A percentile compares a stretch with the other conserved stretches of the same genome.
These are phyloP conservation scores for Diaporthe vaccinii DNA, from an alignment of 2,329 filamentous ascomycete genomes.

Conservation along the genomic window DNA sequence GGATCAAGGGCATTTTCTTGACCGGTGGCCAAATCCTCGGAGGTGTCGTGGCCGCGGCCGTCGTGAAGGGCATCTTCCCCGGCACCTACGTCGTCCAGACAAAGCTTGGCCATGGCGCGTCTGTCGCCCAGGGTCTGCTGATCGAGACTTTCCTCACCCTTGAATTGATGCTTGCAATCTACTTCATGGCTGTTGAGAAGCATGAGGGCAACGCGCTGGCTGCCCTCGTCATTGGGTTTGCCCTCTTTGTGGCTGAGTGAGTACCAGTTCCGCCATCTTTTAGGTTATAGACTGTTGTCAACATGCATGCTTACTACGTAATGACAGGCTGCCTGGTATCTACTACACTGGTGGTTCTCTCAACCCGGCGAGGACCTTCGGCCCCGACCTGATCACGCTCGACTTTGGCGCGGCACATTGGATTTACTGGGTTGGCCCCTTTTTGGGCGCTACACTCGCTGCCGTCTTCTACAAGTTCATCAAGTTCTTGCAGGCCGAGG, in stretches of 20 bases:
- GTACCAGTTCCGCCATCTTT: not conserved
- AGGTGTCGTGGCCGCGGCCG: conserved; percentile 55
- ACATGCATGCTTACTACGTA: not conserved
- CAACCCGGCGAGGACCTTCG: conserved; percentile 63
- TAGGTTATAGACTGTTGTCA: not conserved
- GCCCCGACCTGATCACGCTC: conserved; percentile 57
- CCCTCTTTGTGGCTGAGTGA: conserved; percentile 33
- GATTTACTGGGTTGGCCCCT: conserved; percentile 67
- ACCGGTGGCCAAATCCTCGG: conserved; percentile 41
- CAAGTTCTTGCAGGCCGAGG: conserved; percentile 56
- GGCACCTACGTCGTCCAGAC: conserved; percentile 59
- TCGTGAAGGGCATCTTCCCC: conserved; percentile 56
- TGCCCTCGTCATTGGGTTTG: conserved; percentile 38
- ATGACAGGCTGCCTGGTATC: conserved; percentile 47
- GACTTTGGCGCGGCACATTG: conserved; percentile 59
- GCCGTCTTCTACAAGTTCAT: conserved; percentile 59
- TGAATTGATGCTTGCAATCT: conserved; percentile 64
- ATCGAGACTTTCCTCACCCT: conserved; percentile 67
- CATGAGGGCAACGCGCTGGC: conserved; percentile 67
- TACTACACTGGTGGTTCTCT: conserved; percentile 60
- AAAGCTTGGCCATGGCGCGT: conserved; percentile 58
- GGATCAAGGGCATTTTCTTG: conserved; percentile 55
- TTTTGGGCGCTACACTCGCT: conserved; percentile 47
- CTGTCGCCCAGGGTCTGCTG: conserved; percentile 62
- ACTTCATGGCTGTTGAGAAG: conserved; percentile 72